Conservation (phyloP, 805 yeast genomes). For the Tetrapisispora arboricola region DNA sequence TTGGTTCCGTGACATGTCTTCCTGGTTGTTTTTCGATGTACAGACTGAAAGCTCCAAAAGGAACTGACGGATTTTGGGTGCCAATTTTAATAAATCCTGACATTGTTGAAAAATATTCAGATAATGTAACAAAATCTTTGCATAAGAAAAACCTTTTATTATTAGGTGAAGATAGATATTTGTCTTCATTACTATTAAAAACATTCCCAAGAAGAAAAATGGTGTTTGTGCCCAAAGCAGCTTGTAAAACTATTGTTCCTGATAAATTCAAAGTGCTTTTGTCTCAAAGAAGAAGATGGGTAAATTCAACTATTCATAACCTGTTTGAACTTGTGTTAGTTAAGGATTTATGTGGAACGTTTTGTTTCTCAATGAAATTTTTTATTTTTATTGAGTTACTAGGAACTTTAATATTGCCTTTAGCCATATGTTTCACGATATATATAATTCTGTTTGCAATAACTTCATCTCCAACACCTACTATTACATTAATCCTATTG, state of each 20-base stretch:
- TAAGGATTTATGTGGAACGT: slow-evolving; percentile 85
- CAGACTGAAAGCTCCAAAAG: slow-evolving; percentile 83
- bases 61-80: slow-evolving; percentile 74
- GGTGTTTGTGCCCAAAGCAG: slow-evolving; percentile 80
- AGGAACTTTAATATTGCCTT: slow-evolving; percentile 83
- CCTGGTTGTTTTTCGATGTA: slow-evolving; percentile 95
- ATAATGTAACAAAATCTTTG: slow-evolving; percentile 70
- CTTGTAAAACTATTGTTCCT: slow-evolving; percentile 85
- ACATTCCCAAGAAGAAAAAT: slow-evolving; percentile 87
- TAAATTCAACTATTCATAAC: slow-evolving; percentile 88
- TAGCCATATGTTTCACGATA: slow-evolving; percentile 76
- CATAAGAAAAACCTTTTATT: slow-evolving; percentile 78
- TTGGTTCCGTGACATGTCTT: slow-evolving; percentile 89
- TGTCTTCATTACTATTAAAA: slow-evolving; percentile 74
- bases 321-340: slow-evolving; percentile 78
- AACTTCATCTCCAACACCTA: slow-evolving; percentile 65
- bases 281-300: slow-evolving; percentile 95
- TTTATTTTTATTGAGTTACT: slow-evolving; percentile 72
- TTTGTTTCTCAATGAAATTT: slow-evolving; percentile 92
- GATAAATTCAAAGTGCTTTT: slow-evolving; percentile 64
- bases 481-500: slow-evolving; percentile 63
- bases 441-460: slow-evolving; percentile 68
- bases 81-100: slow-evolving; percentile 90
- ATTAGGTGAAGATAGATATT: slow-evolving; percentile 83
- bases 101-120: slow-evolving; percentile 83